Conservation (phyloP, 805 yeast genomes). For the Kregervanrija fluxuum region DNA sequence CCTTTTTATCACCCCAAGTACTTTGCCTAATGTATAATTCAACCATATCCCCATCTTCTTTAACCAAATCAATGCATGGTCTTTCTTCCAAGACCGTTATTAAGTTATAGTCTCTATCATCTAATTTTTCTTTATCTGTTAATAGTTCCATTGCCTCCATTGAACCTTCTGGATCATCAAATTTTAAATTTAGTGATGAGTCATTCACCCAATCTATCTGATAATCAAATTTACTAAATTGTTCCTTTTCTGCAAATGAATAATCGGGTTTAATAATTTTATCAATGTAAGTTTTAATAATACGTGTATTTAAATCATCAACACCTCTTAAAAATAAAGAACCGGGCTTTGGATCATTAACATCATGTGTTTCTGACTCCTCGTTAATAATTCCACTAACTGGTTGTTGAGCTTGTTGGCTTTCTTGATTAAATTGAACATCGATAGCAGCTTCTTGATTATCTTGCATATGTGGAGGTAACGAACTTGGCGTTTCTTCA, state of each 20-base stretch:
- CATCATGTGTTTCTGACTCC: background rate
- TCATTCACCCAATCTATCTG: constrained; percentile 65
- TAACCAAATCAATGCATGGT: constrained; percentile 1
- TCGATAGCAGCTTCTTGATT: too few relatives aligned
- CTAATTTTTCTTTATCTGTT: constrained; percentile 7
- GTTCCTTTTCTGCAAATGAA: constrained; percentile 21
- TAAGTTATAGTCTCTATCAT: constrained; percentile 2
- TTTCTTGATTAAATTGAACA: too few relatives aligned
- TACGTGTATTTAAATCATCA: constrained; percentile 53
- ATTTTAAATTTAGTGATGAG: constrained; percentile 47
- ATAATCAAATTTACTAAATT: constrained; percentile 27
- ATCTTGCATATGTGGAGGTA: too few relatives aligned
- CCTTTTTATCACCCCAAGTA: constrained; percentile 47
- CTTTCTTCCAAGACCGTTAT: background rate
- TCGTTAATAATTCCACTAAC: background rate
- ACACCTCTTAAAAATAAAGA: constrained; percentile 53
- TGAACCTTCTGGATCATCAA: constrained; percentile 28
- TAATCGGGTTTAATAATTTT: constrained; percentile 32
- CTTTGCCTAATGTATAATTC: constrained; percentile 38
- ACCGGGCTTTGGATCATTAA: constrained; percentile 33
- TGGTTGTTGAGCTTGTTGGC: background rate
- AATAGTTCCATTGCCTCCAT: constrained; percentile 15
- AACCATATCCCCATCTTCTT: background rate
- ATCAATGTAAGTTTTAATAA: constrained; percentile 50
- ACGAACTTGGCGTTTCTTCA: too few relatives aligned